These are phyloP conservation scores for Colletotrichum sojae DNA, from an alignment of 2,329 filamentous ascomycete species.

Conservation along the genomic window DNA sequence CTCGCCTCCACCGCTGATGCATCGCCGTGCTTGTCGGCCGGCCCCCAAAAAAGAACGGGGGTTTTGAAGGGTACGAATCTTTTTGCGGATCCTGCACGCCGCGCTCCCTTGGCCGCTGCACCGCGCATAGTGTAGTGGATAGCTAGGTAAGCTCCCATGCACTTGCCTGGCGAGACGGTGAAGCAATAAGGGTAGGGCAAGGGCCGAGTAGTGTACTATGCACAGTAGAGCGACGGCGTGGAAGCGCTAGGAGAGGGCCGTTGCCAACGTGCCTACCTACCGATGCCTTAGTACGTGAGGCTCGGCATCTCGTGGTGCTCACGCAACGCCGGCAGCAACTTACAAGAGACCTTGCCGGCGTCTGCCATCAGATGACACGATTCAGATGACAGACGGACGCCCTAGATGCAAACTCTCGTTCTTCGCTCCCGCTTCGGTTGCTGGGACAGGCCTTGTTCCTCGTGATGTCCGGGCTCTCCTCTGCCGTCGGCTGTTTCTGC, in stretches of 20 bases:
- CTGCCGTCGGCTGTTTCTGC: conserved; percentile 35
- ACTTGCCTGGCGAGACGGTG: conserved; percentile 19
- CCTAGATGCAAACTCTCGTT: neutral
- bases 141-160: neutral
- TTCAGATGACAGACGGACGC: neutral
- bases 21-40: conserved; percentile 10
- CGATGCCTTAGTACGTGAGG: neutral
- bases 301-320: neutral
- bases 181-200: conserved; percentile 25
- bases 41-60: conserved; percentile 35
- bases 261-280: no score
- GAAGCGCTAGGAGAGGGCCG: no score
- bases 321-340: neutral
- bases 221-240: no score
- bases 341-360: neutral
- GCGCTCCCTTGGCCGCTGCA: neutral
- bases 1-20: conserved; percentile 28
- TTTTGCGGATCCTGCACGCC: conserved; percentile 6
- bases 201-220: neutral
- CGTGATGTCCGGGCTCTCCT: conserved; percentile 19
- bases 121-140: neutral
- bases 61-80: conserved; percentile 3
- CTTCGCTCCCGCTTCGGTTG: conserved; percentile 18
- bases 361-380: neutral
- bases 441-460: conserved; percentile 27